Evolutionary conservation across 2,329 filamentous ascomycete genomes (phyloP), one percentile per base, ranked within the genome.

Genomic region (Truncatella angustata): DNA sequence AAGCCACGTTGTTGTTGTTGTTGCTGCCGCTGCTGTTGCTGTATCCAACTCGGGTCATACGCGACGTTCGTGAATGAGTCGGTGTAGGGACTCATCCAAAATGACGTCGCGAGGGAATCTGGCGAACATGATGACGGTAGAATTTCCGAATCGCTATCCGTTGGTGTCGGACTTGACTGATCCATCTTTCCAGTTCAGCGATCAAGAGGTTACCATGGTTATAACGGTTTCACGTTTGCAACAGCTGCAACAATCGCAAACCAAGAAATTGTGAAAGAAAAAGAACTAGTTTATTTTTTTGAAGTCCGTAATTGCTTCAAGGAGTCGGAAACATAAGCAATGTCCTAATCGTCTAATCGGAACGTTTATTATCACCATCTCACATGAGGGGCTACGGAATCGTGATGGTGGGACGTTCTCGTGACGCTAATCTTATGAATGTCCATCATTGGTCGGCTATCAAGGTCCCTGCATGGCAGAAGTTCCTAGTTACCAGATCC

Each of bases 401-500:
- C 40, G 23, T 24, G 21, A 40, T 21, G 20, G 21, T n/a, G 40
- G 24, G 40, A 23, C 11, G 40, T 5, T 28, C n/a, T 24, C 12
- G 5, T 21, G 21, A 24, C 21, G 9, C 21, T 24, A 9, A 26
- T 14, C 28, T 44, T 28, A 44, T 40, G 16, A 18, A 21, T 40
- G 21, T 16, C 10, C 23, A 10, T 44, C 5, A 7, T 24, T 44
- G 40, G 24, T 28, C 24, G 23, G 40, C 18, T 12, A 28, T 2
- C 3, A 26, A 12, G 28, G 40, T 30, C 40, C 40, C 40, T 28
- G 40, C 23, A 39, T 42, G 14, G 14, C 47, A 23, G 26, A 50
- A 50, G 47, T 50, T 50, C 47, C 47, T 42, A 36, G 23, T 32
- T 50, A 26, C 47, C 47, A 21, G 14, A 32, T 50, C 35, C 9